Evolutionary conservation across 768 basidiomycete species (phyloP).

Genomic region (Coprinopsis sp.): DNA sequence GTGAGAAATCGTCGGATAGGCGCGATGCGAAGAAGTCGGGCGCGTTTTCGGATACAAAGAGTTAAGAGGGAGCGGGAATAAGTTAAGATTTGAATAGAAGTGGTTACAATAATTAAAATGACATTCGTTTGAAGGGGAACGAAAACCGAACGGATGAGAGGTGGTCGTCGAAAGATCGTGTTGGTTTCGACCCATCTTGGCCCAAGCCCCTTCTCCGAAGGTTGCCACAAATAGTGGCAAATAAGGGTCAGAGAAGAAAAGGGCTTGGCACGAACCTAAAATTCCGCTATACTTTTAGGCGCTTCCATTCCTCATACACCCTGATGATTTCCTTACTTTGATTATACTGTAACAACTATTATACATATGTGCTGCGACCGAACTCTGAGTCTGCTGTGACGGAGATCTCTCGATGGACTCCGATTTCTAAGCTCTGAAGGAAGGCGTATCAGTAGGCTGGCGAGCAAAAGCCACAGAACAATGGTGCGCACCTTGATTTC

Average conservation of each 20-base stretch:
- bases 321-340: too few relatives aligned
- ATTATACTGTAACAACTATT: too few relatives aligned
- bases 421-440: constrained; percentile 28
- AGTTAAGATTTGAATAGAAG: neutral
- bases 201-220: constrained; percentile 6
- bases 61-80: neutral
- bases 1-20: too few relatives aligned
- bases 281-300: too few relatives aligned
- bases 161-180: neutral
- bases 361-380: constrained; percentile 3
- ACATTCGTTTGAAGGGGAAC: neutral
- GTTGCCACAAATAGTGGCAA: neutral
- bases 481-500: constrained; percentile 2
- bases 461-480: constrained; percentile 3
- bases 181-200: neutral
- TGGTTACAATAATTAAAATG: neutral
- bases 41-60: neutral
- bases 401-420: constrained; percentile 27
- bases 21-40: neutral
- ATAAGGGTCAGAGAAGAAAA: neutral
- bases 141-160: too few relatives aligned
- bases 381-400: constrained; percentile 24
- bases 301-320: constrained; percentile 1
- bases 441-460: neutral
- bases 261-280: constrained; percentile 2